Evolutionary conservation across 2,329 filamentous ascomycete genomes (phyloP).

Genomic region (Colletotrichum viniferum): DNA sequence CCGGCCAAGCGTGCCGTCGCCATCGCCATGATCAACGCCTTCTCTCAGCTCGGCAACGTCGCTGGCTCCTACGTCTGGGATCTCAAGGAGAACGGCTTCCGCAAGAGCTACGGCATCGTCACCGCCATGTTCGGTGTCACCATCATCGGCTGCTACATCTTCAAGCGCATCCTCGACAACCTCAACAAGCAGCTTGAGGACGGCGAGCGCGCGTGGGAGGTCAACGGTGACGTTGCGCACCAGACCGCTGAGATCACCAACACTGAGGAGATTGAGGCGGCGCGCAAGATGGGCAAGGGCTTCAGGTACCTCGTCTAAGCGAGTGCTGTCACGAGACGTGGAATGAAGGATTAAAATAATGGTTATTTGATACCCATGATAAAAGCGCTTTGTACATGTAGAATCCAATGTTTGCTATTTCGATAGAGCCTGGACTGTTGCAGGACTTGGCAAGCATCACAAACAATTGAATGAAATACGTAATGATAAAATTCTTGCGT

Average conservation of each 20-base stretch:
- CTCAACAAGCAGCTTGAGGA: conserved; percentile 53
- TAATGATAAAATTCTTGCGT: neutral
- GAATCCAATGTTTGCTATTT: neutral
- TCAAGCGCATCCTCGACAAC: conserved; percentile 49
- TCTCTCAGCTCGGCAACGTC: conserved; percentile 61
- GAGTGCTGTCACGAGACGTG: neutral
- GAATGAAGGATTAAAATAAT: neutral
- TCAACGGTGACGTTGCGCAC: conserved; percentile 39
- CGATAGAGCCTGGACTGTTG: neutral
- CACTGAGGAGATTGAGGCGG: conserved; percentile 47
- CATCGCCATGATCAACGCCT: conserved; percentile 64
- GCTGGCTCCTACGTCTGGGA: conserved; percentile 69
- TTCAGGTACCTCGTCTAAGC: conserved; percentile 50
- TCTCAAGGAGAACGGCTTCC: conserved; percentile 62
- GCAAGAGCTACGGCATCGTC: conserved; percentile 69
- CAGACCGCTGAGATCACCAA: conserved; percentile 43
- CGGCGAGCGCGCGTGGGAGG: conserved; percentile 43
- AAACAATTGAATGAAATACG: neutral
- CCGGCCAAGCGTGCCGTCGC: conserved; percentile 66
- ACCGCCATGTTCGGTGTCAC: conserved; percentile 67
- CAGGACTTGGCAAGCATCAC: neutral
- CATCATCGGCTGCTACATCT: conserved; percentile 53
- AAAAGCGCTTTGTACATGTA: neutral
- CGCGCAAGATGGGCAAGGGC: conserved; percentile 48
- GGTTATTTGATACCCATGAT: conserved; percentile 14